Evolutionary conservation across 805 yeast genomes (phyloP), one percentile per base, ranked within the genome.

Genomic region (Kazachstania kunashirensis): DNA sequence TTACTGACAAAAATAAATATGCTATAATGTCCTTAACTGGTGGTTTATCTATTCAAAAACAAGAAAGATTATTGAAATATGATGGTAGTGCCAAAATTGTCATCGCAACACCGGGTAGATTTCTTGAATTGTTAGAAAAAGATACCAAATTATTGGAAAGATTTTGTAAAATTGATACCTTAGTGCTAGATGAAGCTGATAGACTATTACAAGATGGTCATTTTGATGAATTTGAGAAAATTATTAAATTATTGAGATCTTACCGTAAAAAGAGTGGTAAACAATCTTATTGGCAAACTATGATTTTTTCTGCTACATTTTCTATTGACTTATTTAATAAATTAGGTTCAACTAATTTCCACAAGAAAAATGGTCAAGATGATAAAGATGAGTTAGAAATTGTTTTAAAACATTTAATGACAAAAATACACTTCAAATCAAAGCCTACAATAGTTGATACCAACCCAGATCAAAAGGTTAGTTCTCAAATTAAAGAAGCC

Each of bases 51-150:
- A 81, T 88, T 45, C 95, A 84, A 53, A 92, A 88, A 52, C 99
- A 92, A 63, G 84, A 83, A 51, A 72, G 98, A 55, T 59, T 83
- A 40, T 63, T 92, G 36, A 65, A 68, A 16, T 77, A 76, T 43
- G 57, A 66, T 27, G 77, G 79, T 6, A 92, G 96, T 1, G 84
- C 77, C 10, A 59, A 66, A 31, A 72, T 92, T 14, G 62, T 92
- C 11, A 89, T 92, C 26, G 96, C 96, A 2, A 92, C 98, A 0
- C 97, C 98, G 0, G 98, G 98, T 25, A 75, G 98, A 45, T 76
- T 84, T 55, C 67, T 85, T 34, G 97, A 92, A 55, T 57, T 82
- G n/a, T 44, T 81, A 14, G 84, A 84, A 57, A 79, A 77, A 44
- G 70, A 73, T 40, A 71, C 66, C 26, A 51, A 51, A 1, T 34